Conservation (phyloP, 257 asterid species). For the Ehretia macrophylla region DNA sequence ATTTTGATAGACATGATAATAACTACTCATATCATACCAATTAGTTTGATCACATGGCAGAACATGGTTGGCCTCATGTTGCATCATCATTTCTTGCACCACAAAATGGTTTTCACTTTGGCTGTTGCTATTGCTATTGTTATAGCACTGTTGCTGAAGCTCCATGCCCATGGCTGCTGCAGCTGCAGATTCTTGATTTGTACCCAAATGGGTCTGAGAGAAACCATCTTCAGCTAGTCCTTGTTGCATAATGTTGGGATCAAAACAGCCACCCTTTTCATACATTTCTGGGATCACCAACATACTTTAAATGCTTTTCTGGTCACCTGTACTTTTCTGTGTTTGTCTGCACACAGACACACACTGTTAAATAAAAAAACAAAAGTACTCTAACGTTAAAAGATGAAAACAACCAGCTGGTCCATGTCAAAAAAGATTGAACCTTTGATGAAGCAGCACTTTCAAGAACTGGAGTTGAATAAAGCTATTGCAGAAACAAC, state of each 20-base stretch:
- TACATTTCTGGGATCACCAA: conserved; percentile 37
- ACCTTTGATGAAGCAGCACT: no score
- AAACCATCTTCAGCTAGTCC: conserved; percentile 46
- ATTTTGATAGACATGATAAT: conserved; percentile 17
- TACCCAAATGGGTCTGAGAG: conserved; percentile 34
- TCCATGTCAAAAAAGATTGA: no score
- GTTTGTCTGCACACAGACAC: conserved; percentile 22
- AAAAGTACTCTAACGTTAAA: no score
- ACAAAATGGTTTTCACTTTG: conserved; percentile 9
- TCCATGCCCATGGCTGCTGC: conserved; percentile 57
- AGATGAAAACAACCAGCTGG: no score
- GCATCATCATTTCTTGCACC: conserved; percentile 28
- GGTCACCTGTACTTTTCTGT: conserved; percentile 23
- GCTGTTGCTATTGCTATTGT: conserved; percentile 33
- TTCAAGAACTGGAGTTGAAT: neutral
- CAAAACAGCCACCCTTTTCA: conserved; percentile 46
- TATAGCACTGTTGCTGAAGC: conserved; percentile 59
- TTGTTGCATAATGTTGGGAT: conserved; percentile 35
- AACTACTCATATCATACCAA: conserved; percentile 53
- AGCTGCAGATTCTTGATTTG: conserved; percentile 21
- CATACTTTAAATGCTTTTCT: conserved; percentile 1
- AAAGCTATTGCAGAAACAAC: neutral
- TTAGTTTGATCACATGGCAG: conserved; percentile 19
- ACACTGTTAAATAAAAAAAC: conserved; percentile 15
- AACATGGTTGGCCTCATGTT: conserved; percentile 3